Evolutionary conservation across 495 filamentous ascomycete species (phyloP).

Genomic region (Daldinia caldariorum): DNA sequence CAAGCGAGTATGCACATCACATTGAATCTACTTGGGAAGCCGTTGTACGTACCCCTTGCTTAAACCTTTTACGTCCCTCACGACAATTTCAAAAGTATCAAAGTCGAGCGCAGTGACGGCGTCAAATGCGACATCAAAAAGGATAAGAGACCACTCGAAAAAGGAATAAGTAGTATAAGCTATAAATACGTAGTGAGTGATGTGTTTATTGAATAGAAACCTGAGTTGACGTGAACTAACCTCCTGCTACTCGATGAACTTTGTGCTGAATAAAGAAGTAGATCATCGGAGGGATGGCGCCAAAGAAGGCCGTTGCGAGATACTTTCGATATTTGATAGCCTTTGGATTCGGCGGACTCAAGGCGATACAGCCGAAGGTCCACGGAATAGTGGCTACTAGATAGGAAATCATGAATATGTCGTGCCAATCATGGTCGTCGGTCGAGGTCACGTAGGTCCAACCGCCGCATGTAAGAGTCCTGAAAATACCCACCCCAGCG

Average conservation of each 20-base stretch:
- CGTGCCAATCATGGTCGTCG: constrained; percentile 98
- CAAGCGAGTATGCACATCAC: constrained; percentile 43
- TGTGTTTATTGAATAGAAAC: constrained; percentile 22
- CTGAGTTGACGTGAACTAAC: constrained; percentile 61
- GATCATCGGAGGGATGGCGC: constrained; percentile 85
- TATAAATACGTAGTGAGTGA: constrained; percentile 50
- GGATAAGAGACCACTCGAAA: constrained; percentile 95
- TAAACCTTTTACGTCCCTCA: constrained; percentile 87
- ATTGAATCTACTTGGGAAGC: constrained; percentile 80
- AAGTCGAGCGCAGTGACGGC: constrained; percentile 97
- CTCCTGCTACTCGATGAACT: constrained; percentile 91
- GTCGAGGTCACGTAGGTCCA: constrained; percentile 99
- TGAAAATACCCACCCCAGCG: constrained; percentile 80
- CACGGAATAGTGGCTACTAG: constrained; percentile 93
- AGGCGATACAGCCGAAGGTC: constrained; percentile 88
- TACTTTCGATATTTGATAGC: constrained; percentile 92
- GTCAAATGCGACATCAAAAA: constrained; percentile 97
- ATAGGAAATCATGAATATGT: constrained; percentile 99
- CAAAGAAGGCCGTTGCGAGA: constrained; percentile 86
- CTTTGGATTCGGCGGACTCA: constrained; percentile 85
- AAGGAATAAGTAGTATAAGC: constrained; percentile 99
- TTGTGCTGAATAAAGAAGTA: constrained; percentile 99
- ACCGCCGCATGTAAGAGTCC: constrained; percentile 93
- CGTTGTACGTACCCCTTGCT: constrained; percentile 99
- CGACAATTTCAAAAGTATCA: constrained; percentile 84